Evolutionary conservation across 106 monocot genomes (phyloP).

Genomic region (Agapanthus africanus): DNA sequence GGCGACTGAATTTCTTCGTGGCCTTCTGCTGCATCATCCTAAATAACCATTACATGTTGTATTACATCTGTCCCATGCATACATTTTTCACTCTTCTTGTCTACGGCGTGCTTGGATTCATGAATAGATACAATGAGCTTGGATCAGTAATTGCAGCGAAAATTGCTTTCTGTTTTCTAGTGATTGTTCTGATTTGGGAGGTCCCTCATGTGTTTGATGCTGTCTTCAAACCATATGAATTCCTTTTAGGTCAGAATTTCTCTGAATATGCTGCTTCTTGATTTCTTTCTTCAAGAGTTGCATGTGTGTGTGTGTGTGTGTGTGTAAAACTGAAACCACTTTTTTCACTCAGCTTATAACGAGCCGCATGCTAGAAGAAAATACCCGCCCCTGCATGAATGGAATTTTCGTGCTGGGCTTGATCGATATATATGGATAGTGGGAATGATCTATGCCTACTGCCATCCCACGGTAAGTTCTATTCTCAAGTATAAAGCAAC

Average conservation of each 20-base stretch:
- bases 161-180: conserved; percentile 27
- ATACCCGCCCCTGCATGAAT: conserved; percentile 41
- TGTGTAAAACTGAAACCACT: no score
- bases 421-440: conserved; percentile 51
- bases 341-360: background rate
- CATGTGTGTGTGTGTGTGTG: background rate
- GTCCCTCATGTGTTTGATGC: conserved; percentile 8
- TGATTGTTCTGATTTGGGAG: conserved; percentile 39
- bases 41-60: conserved; percentile 33
- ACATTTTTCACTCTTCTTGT: conserved; percentile 41
- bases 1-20: no score
- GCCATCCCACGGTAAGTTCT: no score
- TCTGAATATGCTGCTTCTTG: no score
- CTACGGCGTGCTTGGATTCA: conserved; percentile 29
- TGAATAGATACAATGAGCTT: conserved; percentile 30
- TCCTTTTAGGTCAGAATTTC: no score
- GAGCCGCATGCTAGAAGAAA: conserved; percentile 14
- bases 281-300: no score
- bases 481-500: no score
- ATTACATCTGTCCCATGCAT: no score
- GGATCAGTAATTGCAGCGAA: conserved; percentile 28
- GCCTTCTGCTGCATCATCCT: conserved; percentile 38
- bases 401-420: conserved; percentile 52
- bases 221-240: no score
- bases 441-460: no score